Percentiles rank a stretch among this genome's conserved stretches.
Evolutionary conservation across 169 alveolate species (phyloP).

Genomic region (Plasmodium reichenowi): DNA sequence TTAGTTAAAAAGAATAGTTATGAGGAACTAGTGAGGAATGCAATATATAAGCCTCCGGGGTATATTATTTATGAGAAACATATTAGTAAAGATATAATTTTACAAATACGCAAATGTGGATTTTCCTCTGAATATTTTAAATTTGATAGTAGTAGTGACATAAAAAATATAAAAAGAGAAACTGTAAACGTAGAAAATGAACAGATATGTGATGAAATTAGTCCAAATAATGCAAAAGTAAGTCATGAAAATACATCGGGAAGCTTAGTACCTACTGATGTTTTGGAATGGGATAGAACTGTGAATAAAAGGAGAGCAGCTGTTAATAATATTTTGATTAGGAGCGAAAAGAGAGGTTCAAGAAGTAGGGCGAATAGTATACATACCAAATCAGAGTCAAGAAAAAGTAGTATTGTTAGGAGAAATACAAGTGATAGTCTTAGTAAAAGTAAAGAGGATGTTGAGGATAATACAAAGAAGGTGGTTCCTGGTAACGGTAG

Average conservation of each 20-base stretch:
- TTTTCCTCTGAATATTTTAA: slow-evolving; percentile 61
- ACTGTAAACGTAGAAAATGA: background rate
- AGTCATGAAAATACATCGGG: background rate
- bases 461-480: no score
- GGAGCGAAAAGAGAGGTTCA: no score
- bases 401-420: no score
- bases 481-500: no score
- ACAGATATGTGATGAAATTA: background rate
- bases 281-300: no score
- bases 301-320: no score
- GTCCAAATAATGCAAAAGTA: background rate
- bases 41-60: slow-evolving; percentile 68
- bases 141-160: background rate
- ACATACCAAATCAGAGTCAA: no score
- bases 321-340: no score
- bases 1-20: background rate
- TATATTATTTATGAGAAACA: slow-evolving; percentile 53
- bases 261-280: no score
- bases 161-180: background rate
- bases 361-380: no score
- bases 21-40: background rate
- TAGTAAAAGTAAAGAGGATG: no score
- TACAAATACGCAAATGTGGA: slow-evolving; percentile 71
- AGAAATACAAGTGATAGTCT: no score
- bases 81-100: slow-evolving; percentile 56